Base-by-base conservation (phyloP, 2,329 filamentous ascomycete species). In the Reticulascus tulasneorum region DNA sequence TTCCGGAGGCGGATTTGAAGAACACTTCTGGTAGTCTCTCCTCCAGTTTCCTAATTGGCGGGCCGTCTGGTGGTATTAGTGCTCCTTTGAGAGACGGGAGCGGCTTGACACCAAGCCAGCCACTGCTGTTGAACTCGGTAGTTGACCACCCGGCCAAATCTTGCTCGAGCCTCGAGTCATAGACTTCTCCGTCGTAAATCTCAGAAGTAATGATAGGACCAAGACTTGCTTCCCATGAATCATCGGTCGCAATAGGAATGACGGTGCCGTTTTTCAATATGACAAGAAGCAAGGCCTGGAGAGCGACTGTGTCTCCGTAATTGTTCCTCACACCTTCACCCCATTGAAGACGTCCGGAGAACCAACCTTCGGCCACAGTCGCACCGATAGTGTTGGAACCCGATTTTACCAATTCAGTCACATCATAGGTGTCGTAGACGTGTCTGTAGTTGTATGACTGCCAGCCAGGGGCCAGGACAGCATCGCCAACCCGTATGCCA, bases 341-440 rank as follows among this genome's bases (percentile, higher is more conserved):
- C 43, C 46, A 46, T 44, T 54, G 50, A 3, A 71, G 45, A 7
- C 66, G 46, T 2, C 66, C 64, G 16, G 52, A 46, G 28, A 59
- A 75, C 73, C 72, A 77, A 2, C 73, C 71, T 43, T 73, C 69
- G 3, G 58, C 69, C 24, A 73, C 58, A 9, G 61, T 59, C 5
- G 62, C 58, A 1, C 57, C 63, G 29, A 73, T 52, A 0, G 52
- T 52, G 29, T 54, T 56, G 35, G 68, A 64, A 5, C 47, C 38
- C 4, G 47, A 45, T 5, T 49, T 50, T 2, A 77, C 37, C 0
- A 70, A 54, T 1, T 55, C 40, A 0, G 63, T 66, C 1, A 78
- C 67, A 41, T 79, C 71, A 39, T 70, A 73, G 0, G 66, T 71
- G 34, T 77, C 64, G 39, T 78, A 80, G 2, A 63, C 57, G n/a